Base-by-base conservation (phyloP, 129 eudicot species). In the Flaveria linearis region DNA sequence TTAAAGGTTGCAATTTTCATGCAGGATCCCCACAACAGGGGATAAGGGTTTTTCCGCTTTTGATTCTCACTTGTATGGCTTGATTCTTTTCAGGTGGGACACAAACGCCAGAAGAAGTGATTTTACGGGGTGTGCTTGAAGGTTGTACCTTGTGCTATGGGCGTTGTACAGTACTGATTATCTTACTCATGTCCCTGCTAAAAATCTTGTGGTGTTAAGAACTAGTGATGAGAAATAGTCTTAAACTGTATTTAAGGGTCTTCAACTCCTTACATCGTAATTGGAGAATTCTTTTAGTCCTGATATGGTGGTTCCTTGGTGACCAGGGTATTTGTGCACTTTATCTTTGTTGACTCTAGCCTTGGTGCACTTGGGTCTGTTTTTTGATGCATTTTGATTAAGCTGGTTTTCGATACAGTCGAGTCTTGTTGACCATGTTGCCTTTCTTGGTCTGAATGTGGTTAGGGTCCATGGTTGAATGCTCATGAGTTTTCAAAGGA, bases 61-160 rank as follows among this genome's bases (percentile, higher is more conserved):
- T 63, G 45, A 7, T 63, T 63, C 52, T 65, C 22, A 57, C 25
- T 12, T 60, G 43, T 30, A 41, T 41, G 3, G 75, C 18, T 7
- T 68, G 58, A 62, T n/a, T 68, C 47, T 63, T 68, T 45, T 57
- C 80, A 83, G 86, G 39, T 22, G 33, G 83, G 60, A 65, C 72
- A 36, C 62, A 83, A 83, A 79, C 83, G 86, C 43, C 86, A 78
- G 66, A 82, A 73, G 76, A 68, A 52, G 80, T 83, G 78, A 78
- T 25, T n/a, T 28, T 47, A 36, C 43, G 1, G 36, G 64, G 26
- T 60, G 82, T 50, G 69, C 36, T 18, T 28, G 49, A 58, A 60
- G 70, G 41, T 33, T 26, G 71, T 53, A 17, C 51, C 47, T 43
- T n/a, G 69, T 73, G 50, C 20, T 58, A 14, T 72, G 82, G 78